A percentile compares a stretch with the other conserved stretches of the same genome.
These are phyloP conservation scores for Crucibulum laeve DNA, from an alignment of 768 basidiomycete genomes.

Conservation along the genomic window DNA sequence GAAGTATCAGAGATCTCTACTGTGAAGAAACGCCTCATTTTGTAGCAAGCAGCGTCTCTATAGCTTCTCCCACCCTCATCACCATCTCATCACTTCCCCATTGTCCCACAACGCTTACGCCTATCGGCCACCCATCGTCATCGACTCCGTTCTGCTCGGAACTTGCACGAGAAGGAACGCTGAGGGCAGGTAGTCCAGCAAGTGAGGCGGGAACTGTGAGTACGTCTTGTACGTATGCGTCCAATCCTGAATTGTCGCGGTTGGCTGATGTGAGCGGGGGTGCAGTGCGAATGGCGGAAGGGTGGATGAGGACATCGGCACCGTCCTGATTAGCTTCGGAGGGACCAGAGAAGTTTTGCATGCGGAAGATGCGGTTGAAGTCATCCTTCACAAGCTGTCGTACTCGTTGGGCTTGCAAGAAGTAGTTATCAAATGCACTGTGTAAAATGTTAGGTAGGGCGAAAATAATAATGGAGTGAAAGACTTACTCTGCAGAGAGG, in stretches of 20 bases:
- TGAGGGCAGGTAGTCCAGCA: slow-evolving; percentile 82
- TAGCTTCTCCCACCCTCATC: slow-evolving; percentile 43
- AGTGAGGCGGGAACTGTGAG: slow-evolving; percentile 90
- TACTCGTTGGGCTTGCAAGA: slow-evolving; percentile 85
- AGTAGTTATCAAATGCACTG: slow-evolving; percentile 98
- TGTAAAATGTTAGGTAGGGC: not conserved
- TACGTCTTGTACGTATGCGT: slow-evolving; percentile 85
- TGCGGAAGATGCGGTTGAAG: slow-evolving; percentile 65
- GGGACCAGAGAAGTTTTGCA: slow-evolving; percentile 39
- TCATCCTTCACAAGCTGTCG: slow-evolving; percentile 69
- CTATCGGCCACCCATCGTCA: slow-evolving; percentile 77
- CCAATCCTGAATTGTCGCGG: slow-evolving; percentile 22
- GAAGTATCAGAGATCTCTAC: no score
- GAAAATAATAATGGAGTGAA: not conserved
- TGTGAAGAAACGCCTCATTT: no score
- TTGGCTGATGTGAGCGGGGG: slow-evolving; percentile 41
- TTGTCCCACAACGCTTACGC: slow-evolving; percentile 79
- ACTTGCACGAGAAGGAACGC: slow-evolving; percentile 44
- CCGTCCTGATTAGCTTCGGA: slow-evolving; percentile 1
- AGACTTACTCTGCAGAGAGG: slow-evolving; percentile 74
- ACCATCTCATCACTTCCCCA: slow-evolving; percentile 77
- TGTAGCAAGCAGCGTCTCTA: slow-evolving; percentile 26
- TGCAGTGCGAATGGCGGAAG: slow-evolving; percentile 83
- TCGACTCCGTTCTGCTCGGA: slow-evolving; percentile 26
- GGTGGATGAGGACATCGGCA: slow-evolving; percentile 84